phyloP scores from a whole-genome alignment of 805 yeast genomes.

The Ogataea paraovalis region DNA sequence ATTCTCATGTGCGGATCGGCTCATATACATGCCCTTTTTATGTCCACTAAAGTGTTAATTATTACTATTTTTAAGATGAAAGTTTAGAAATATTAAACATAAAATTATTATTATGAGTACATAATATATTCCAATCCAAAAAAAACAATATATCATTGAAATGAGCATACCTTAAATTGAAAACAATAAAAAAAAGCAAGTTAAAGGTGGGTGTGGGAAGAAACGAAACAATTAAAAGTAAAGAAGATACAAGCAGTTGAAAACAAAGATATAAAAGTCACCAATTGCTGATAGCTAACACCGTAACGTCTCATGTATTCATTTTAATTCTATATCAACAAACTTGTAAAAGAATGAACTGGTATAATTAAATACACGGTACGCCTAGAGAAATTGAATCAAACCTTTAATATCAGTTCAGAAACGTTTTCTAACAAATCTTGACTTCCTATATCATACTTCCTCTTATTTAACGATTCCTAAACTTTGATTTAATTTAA shows the following conservation, averaged over 20 bases:
- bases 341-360: conserved; percentile 23
- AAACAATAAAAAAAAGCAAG: conserved; percentile 7
- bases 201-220: conserved; percentile 1
- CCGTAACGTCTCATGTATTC: conserved; percentile 50
- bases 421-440: conserved; percentile 2
- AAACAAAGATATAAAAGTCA: conserved; percentile 9
- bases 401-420: conserved; percentile 10
- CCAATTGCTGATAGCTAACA: conserved; percentile 57
- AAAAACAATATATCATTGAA: not conserved
- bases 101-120: not conserved
- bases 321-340: conserved; percentile 10
- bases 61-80: too few relatives aligned
- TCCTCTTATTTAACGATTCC: not conserved
- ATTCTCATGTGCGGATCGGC: too few relatives aligned
- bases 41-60: too few relatives aligned
- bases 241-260: not conserved
- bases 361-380: conserved; percentile 43
- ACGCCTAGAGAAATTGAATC: conserved; percentile 57
- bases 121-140: not conserved
- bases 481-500: not conserved
- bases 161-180: not conserved
- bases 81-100: too few relatives aligned
- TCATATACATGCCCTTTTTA: too few relatives aligned
- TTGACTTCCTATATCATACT: not conserved
- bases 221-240: conserved; percentile 1